Percentiles rank a stretch among this genome's conserved stretches.
These are phyloP conservation scores for Astrothelium macrocarpum DNA, from an alignment of 495 filamentous ascomycete genomes.

Conservation along the genomic window DNA sequence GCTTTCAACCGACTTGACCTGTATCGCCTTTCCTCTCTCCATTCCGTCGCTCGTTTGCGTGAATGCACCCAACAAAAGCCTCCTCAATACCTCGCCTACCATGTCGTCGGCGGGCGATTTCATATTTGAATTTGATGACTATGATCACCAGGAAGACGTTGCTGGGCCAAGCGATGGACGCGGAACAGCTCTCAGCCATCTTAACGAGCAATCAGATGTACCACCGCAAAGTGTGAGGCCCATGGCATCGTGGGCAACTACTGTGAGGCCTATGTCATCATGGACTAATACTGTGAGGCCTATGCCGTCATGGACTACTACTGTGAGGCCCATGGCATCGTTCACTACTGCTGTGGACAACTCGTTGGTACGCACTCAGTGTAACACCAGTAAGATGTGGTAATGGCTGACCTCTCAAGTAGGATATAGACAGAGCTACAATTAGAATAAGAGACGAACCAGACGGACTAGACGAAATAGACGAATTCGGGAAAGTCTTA, in stretches of 20 bases:
- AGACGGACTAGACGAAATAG: constrained; percentile 11
- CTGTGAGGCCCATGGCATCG: not conserved
- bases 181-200: not conserved
- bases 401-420: too few species aligned
- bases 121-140: constrained; percentile 19
- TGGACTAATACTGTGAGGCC: not conserved
- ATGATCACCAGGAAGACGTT: constrained; percentile 16
- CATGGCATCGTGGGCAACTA: not conserved
- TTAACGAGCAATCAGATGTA: constrained; percentile 1
- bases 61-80: not conserved
- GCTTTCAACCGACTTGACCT: not conserved
- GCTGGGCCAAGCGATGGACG: constrained; percentile 6
- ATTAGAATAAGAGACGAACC: constrained; percentile 10
- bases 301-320: not conserved
- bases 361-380: too few species aligned
- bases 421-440: too few species aligned
- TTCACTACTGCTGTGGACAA: not conserved
- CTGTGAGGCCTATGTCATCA: constrained; percentile 1
- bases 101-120: constrained; percentile 26
- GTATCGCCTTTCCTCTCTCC: not conserved
- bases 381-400: too few species aligned
- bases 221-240: not conserved
- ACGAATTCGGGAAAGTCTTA: constrained; percentile 20
- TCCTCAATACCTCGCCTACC: not conserved
- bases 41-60: not conserved